These are phyloP conservation scores for Juglanconis oblonga DNA, from an alignment of 2,329 filamentous ascomycete species.

Conservation along the genomic window DNA sequence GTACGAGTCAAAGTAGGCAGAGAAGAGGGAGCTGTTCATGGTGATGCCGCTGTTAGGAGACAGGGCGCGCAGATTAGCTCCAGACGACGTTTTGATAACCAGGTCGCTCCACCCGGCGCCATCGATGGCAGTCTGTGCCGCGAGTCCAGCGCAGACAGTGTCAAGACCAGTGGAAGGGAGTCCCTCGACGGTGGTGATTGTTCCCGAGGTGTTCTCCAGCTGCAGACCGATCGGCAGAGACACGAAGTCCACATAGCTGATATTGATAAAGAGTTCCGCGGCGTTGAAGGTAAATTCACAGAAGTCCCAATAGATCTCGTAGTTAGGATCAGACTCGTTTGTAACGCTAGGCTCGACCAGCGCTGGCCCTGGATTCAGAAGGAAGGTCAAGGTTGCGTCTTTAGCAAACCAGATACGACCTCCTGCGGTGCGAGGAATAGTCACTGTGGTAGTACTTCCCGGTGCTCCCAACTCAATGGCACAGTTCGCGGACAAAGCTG, in stretches of 20 bases:
- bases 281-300: conserved; percentile 67
- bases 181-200: conserved; percentile 45
- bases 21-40: conserved; percentile 42
- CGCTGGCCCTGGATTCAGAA: conserved; percentile 64
- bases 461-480: conserved; percentile 62
- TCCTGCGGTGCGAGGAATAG: conserved; percentile 67
- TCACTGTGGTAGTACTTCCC: conserved; percentile 57
- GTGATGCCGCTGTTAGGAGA: conserved; percentile 51
- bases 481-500: conserved; percentile 54
- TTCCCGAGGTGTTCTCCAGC: conserved; percentile 46
- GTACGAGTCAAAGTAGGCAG: conserved; percentile 48
- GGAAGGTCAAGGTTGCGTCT: conserved; percentile 60
- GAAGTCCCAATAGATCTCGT: conserved; percentile 62
- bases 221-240: conserved; percentile 58
- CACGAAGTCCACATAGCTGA: conserved; percentile 76
- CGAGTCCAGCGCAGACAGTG: conserved; percentile 42
- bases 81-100: conserved; percentile 36
- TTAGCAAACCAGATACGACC: conserved; percentile 71
- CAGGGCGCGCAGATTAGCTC: conserved; percentile 45
- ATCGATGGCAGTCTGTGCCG: conserved; percentile 42
- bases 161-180: conserved; percentile 45
- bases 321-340: conserved; percentile 63
- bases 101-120: conserved; percentile 51
- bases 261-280: conserved; percentile 62
- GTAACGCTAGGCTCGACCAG: conserved; percentile 73